Conservation (phyloP, 306 rosid genomes). For the Coriaria nepalensis region DNA sequence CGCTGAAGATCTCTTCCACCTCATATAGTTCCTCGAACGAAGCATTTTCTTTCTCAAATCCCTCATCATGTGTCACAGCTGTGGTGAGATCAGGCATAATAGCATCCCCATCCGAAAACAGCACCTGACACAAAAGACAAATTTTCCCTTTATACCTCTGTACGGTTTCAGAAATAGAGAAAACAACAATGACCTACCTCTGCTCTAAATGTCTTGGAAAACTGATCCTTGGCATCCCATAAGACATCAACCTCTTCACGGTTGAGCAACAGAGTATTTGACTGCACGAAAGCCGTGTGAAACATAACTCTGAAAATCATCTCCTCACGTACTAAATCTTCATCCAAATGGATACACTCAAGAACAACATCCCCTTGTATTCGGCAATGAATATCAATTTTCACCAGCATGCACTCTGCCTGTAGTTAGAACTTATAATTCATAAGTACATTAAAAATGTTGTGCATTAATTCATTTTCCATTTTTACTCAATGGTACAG, state of each 20-base stretch:
- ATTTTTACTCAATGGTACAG: slow-evolving; percentile 7
- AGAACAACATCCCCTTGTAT: slow-evolving; percentile 58
- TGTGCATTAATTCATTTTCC: slow-evolving; percentile 17
- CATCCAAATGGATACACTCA: slow-evolving; percentile 36
- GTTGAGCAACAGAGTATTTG: slow-evolving; percentile 36
- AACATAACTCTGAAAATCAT: slow-evolving; percentile 5
- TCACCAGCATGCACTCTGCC: slow-evolving; percentile 57
- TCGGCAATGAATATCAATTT: slow-evolving; percentile 39
- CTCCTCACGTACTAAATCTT: slow-evolving; percentile 33
- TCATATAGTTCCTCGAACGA: slow-evolving; percentile 49
- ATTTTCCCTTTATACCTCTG: slow-evolving; percentile 27
- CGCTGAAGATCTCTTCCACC: slow-evolving; percentile 52
- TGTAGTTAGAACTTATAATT: slow-evolving; percentile 18
- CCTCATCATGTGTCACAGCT: slow-evolving; percentile 22
- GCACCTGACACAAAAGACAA: slow-evolving; percentile 39
- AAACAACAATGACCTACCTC: slow-evolving; percentile 33
- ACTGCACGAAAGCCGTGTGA: slow-evolving; percentile 44
- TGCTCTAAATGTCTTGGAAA: slow-evolving; percentile 43
- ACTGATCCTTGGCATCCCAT: slow-evolving; percentile 48
- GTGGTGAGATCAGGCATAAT: slow-evolving; percentile 39
- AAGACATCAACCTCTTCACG: slow-evolving; percentile 41
- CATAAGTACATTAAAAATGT: slow-evolving; percentile 14
- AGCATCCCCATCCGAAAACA: slow-evolving; percentile 47
- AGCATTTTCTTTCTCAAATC: slow-evolving; percentile 34
- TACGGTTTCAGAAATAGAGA: slow-evolving; percentile 19